phyloP scores from a whole-genome alignment of 306 rosid genomes.

The Clitoria ternatea region DNA sequence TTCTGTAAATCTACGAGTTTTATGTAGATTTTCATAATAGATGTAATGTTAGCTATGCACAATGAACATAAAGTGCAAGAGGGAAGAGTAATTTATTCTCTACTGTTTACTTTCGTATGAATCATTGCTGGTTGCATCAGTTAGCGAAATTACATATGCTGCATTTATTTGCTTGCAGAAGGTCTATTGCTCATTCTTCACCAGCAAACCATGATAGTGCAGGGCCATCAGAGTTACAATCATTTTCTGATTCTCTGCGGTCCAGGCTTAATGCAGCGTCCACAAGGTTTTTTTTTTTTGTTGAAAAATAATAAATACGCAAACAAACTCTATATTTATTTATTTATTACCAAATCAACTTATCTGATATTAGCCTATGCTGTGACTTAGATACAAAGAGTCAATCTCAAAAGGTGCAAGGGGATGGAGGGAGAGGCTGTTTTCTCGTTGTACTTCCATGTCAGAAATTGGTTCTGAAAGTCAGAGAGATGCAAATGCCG shows the following conservation, averaged over 20 bases:
- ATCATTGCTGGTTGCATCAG: background rate
- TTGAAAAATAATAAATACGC: background rate
- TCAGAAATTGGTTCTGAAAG: slow-evolving; percentile 54
- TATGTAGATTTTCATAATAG: background rate
- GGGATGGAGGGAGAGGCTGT: slow-evolving; percentile 85
- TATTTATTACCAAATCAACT: background rate
- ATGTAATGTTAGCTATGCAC: background rate
- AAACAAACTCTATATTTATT: background rate
- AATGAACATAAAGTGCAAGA: background rate
- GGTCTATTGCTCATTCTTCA: slow-evolving; percentile 40
- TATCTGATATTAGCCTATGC: slow-evolving; percentile 16
- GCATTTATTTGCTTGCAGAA: slow-evolving; percentile 35
- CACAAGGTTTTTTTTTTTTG: slow-evolving; percentile 43
- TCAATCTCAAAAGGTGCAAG: slow-evolving; percentile 74
- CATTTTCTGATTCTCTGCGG: slow-evolving; percentile 78
- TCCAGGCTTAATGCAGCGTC: slow-evolving; percentile 64
- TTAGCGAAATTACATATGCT: background rate
- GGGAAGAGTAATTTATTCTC: background rate
- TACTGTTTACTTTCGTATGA: background rate
- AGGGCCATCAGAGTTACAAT: slow-evolving; percentile 78
- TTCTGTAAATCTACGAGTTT: background rate
- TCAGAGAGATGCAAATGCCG: slow-evolving; percentile 55
- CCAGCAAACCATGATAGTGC: slow-evolving; percentile 47
- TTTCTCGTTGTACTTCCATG: slow-evolving; percentile 63
- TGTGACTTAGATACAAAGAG: slow-evolving; percentile 69